These are phyloP conservation scores for Leishmania arabica DNA, from an alignment of 208 protist genomes.

Conservation along the genomic window DNA sequence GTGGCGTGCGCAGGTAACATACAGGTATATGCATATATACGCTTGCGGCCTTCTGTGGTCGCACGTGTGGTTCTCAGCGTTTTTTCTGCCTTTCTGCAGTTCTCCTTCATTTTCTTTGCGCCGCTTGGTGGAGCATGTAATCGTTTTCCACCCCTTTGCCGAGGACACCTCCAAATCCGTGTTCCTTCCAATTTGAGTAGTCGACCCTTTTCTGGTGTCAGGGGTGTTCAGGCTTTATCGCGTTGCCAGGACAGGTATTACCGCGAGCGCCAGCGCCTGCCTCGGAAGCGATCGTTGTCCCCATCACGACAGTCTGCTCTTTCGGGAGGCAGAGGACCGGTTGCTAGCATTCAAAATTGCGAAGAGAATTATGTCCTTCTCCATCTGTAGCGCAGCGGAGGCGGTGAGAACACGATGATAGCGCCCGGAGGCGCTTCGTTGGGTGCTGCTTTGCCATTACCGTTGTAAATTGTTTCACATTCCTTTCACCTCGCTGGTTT, in stretches of 20 bases:
- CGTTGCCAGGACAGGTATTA: not conserved
- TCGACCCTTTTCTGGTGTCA: not conserved
- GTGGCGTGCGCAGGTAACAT: too few relatives aligned
- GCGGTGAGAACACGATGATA: too few relatives aligned
- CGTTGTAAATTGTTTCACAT: too few relatives aligned
- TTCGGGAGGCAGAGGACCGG: not conserved
- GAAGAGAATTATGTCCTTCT: too few relatives aligned
- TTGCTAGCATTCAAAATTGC: too few relatives aligned
- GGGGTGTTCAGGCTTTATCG: not conserved
- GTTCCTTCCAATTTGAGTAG: not conserved
- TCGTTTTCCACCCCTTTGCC: not conserved
- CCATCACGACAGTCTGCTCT: not conserved
- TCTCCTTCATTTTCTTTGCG: too few relatives aligned
- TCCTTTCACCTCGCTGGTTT: too few relatives aligned
- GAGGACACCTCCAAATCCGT: not conserved
- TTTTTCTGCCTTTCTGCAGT: not conserved
- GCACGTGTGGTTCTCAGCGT: not conserved
- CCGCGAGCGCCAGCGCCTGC: not conserved
- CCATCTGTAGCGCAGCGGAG: too few relatives aligned
- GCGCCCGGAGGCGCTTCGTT: too few relatives aligned
- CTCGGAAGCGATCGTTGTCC: not conserved
- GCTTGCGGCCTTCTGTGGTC: not conserved
- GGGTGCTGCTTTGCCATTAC: too few relatives aligned
- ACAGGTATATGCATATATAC: not conserved
- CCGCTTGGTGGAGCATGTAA: not conserved